Conservation (phyloP, 306 rosid species). For the Cucumis melo region DNA sequence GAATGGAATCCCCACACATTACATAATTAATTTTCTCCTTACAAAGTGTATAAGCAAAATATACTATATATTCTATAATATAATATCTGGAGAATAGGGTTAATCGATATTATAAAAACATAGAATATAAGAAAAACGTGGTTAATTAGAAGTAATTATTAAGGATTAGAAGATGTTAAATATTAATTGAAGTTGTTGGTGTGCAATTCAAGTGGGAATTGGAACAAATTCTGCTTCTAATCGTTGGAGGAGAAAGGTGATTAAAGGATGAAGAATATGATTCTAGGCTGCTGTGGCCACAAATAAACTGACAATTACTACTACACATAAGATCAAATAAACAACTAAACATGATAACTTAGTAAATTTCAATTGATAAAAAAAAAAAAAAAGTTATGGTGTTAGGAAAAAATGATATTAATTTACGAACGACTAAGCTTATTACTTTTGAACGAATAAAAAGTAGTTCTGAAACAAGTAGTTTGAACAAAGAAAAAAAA, state of each 20-base stretch:
- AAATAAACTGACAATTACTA: neutral
- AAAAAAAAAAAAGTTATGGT: too few species aligned
- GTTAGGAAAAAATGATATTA: too few species aligned
- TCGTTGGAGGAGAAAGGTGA: neutral
- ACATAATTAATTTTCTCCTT: neutral
- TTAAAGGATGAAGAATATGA: neutral
- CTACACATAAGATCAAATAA: too few species aligned
- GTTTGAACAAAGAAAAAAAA: too few species aligned
- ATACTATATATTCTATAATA: too few species aligned
- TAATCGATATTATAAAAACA: neutral
- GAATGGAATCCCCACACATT: neutral
- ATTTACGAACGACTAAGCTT: too few species aligned
- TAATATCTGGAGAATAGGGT: too few species aligned
- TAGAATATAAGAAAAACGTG: neutral
- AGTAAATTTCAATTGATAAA: too few species aligned
- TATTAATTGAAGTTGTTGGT: neutral
- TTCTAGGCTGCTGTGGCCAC: neutral
- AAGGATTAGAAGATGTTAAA: neutral
- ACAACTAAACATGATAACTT: too few species aligned
- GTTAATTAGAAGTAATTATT: neutral
- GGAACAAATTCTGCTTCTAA: neutral
- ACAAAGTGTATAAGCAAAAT: too few species aligned
- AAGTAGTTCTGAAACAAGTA: too few species aligned
- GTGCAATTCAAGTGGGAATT: neutral
- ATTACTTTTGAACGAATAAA: too few species aligned